Conservation (phyloP, 805 yeast genomes). For the Candida xiaguanensis region DNA sequence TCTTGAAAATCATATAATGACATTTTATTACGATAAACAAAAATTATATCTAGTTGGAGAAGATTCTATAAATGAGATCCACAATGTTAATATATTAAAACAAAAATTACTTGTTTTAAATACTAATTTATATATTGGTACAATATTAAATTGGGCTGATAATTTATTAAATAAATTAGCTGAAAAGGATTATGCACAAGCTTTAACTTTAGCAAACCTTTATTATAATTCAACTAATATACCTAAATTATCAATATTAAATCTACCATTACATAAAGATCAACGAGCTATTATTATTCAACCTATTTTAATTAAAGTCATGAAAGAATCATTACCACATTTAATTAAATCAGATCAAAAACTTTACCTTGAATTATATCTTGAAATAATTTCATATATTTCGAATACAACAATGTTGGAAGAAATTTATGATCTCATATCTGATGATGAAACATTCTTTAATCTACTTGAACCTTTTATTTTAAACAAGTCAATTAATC, state of each 20-base stretch:
- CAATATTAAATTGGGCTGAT: conserved; percentile 69
- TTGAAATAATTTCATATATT: conserved; percentile 12
- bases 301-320: conserved; percentile 53
- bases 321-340: conserved; percentile 49
- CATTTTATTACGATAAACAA: conserved; percentile 8
- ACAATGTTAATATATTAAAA: conserved; percentile 18
- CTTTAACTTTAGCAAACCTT: conserved; percentile 51
- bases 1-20: conserved; percentile 7
- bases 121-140: conserved; percentile 50
- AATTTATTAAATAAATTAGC: conserved; percentile 46
- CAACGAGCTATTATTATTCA: conserved; percentile 47
- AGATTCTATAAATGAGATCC: not conserved
- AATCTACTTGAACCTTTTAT: conserved; percentile 51
- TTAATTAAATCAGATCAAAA: conserved; percentile 21
- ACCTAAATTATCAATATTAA: conserved; percentile 45
- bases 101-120: conserved; percentile 20
- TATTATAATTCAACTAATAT: conserved; percentile 46
- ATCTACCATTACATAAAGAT: conserved; percentile 48
- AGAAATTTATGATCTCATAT: conserved; percentile 24
- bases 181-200: conserved; percentile 47
- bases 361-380: conserved; percentile 13
- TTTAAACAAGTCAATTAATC: conserved; percentile 39
- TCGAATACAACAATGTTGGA: conserved; percentile 21
- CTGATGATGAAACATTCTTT: conserved; percentile 42
- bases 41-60: conserved; percentile 4